Percentiles rank a stretch among this genome's conserved stretches.
Evolutionary conservation across 2,329 filamentous ascomycete genomes (phyloP).

Genomic region (Exophiala lecanii-corni): DNA sequence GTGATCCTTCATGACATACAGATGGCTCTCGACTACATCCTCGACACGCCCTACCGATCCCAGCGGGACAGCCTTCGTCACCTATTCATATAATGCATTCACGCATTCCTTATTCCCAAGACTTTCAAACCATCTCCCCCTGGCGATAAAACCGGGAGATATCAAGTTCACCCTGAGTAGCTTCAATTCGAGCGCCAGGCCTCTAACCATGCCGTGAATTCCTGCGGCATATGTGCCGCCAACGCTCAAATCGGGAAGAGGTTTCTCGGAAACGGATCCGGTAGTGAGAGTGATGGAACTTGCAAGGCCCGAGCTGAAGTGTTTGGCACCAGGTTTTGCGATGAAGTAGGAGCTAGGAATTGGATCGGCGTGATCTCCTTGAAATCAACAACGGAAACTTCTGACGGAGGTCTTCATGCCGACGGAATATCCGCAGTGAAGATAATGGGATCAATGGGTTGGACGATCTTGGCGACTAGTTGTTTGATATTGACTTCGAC

Average conservation of each 20-base stretch:
- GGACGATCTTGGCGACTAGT: constrained; percentile 32
- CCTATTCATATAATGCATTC: constrained; percentile 24
- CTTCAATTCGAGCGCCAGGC: constrained; percentile 39
- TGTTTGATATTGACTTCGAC: constrained; percentile 42
- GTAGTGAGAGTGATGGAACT: constrained; percentile 41
- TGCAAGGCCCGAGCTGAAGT: constrained; percentile 27
- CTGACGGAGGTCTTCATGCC: constrained; percentile 23
- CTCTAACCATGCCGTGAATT: constrained; percentile 33
- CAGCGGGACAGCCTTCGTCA: constrained; percentile 29
- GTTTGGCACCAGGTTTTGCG: constrained; percentile 33
- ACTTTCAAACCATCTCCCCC: constrained; percentile 36
- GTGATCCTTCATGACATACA: constrained; percentile 42
- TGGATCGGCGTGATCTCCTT: constrained; percentile 32
- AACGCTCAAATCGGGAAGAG: constrained; percentile 33
- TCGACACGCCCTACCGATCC: constrained; percentile 31
- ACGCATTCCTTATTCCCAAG: constrained; percentile 24
- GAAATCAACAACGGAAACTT: constrained; percentile 28
- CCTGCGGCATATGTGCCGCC: constrained; percentile 28
- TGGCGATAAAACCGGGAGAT: constrained; percentile 39
- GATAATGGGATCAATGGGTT: constrained; percentile 47
- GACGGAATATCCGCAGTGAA: constrained; percentile 46
- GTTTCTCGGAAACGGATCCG: constrained; percentile 35
- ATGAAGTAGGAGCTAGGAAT: constrained; percentile 35
- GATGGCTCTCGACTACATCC: constrained; percentile 43
- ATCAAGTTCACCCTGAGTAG: constrained; percentile 43